phyloP scores from a whole-genome alignment of 108 stramenopile species.

The Poteriospumella lacustris region DNA sequence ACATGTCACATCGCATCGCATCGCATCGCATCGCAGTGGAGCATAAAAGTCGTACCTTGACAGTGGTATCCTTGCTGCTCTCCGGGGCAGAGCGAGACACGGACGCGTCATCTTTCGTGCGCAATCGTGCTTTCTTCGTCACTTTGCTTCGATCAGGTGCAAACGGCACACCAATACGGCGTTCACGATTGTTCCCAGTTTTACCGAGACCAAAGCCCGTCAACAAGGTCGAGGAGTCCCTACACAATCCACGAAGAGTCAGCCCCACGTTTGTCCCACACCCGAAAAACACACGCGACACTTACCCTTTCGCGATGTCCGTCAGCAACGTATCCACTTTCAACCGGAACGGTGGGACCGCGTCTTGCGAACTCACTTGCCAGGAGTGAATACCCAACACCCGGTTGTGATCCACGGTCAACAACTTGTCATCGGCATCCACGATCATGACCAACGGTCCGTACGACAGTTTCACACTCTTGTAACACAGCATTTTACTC shows the following conservation, averaged over 20 bases:
- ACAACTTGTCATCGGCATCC: background rate
- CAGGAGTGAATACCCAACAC: background rate
- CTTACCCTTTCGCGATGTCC: background rate
- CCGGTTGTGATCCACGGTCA: slow-evolving; percentile 11
- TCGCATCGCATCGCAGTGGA: too few species aligned
- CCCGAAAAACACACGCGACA: too few species aligned
- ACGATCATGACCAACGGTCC: background rate
- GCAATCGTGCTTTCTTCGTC: too few species aligned
- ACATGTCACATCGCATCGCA: too few species aligned
- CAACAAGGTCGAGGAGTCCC: background rate
- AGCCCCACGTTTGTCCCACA: background rate
- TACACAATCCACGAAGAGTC: background rate
- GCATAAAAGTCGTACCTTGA: too few species aligned
- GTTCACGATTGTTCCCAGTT: background rate
- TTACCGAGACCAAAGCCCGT: too few species aligned
- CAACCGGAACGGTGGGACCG: slow-evolving; percentile 16
- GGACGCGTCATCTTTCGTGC: too few species aligned
- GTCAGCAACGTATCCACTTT: background rate
- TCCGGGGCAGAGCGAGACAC: too few species aligned
- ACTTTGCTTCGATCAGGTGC: background rate
- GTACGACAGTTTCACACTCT: background rate
- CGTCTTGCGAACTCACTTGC: background rate
- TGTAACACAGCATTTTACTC: background rate
- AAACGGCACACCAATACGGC: background rate
- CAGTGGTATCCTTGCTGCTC: too few species aligned